Percentiles rank a stretch among this genome's conserved stretches.
phyloP scores from a whole-genome alignment of 2,329 filamentous ascomycete genomes.

The Penicillium sp. region DNA sequence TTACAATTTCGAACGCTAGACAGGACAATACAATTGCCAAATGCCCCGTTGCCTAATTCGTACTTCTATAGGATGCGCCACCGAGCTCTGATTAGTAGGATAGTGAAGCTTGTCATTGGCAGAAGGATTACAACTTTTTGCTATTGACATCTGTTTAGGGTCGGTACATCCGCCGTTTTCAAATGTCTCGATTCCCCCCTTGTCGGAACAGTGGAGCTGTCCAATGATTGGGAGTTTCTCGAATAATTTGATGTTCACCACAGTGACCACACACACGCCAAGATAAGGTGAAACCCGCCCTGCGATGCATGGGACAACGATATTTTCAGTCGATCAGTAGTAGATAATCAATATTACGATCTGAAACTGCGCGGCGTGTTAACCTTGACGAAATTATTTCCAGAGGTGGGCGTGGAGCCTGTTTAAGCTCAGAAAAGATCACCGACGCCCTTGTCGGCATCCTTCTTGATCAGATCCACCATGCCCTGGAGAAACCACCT shows the following conservation, averaged over 20 bases:
- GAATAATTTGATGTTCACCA: neutral
- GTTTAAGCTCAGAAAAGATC: constrained; percentile 68
- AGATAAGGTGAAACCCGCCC: neutral
- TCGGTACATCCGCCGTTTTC: neutral
- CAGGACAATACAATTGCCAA: neutral
- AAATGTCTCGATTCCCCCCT: neutral
- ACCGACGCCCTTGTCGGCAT: constrained; percentile 88
- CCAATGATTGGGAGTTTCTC: neutral
- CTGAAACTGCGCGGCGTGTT: neutral
- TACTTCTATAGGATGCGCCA: constrained; percentile 19
- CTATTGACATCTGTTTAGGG: constrained; percentile 2
- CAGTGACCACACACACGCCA: neutral
- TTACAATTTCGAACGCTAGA: neutral
- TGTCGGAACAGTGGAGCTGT: neutral
- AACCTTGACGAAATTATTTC: neutral
- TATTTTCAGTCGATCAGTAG: neutral
- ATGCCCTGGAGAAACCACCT: constrained; percentile 67
- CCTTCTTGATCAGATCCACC: constrained; percentile 88
- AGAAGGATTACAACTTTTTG: neutral
- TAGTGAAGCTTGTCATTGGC: constrained; percentile 1
- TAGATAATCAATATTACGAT: neutral
- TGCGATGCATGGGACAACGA: neutral
- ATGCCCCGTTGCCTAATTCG: constrained; percentile 13
- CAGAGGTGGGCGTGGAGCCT: neutral
- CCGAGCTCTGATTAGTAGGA: neutral